Percentiles rank a stretch among this genome's conserved stretches.
Conservation (phyloP, 148 eudicot species). For the Amaranthus cruentus region DNA sequence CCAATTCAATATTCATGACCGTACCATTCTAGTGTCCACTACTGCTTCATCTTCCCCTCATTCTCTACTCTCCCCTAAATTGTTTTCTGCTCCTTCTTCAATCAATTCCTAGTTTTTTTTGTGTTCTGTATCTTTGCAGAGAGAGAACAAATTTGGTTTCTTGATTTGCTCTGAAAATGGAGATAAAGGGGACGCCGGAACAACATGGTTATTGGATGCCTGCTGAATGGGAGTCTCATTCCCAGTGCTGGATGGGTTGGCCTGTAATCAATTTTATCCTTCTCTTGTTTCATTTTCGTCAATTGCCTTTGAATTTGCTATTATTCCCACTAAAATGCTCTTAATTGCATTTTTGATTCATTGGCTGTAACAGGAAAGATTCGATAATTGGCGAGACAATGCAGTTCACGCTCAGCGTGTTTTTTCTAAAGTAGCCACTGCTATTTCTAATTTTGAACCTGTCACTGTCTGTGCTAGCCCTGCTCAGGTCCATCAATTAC, state of each 20-base stretch:
- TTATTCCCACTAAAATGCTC: background rate
- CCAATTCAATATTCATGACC: too few species aligned
- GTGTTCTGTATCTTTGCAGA: background rate
- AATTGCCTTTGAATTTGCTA: background rate
- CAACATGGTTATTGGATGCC: slow-evolving; percentile 67
- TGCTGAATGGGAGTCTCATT: slow-evolving; percentile 84
- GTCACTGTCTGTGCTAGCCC: slow-evolving; percentile 89
- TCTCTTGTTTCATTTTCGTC: background rate
- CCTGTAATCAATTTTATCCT: slow-evolving; percentile 42
- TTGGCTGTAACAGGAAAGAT: slow-evolving; percentile 53
- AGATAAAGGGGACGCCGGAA: slow-evolving; percentile 49
- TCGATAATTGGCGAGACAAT: slow-evolving; percentile 83
- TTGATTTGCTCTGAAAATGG: slow-evolving; percentile 34
- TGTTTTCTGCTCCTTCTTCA: too few species aligned
- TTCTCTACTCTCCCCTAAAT: too few species aligned
- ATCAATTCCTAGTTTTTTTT: too few species aligned
- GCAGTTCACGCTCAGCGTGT: slow-evolving; percentile 62
- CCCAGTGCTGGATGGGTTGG: slow-evolving; percentile 92
- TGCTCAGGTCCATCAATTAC: slow-evolving; percentile 47
- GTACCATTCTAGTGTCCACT: too few species aligned
- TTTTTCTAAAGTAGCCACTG: slow-evolving; percentile 69
- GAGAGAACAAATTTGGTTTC: background rate
- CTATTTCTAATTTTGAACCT: slow-evolving; percentile 81
- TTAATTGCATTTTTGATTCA: background rate
- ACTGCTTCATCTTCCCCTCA: too few species aligned